A percentile compares a stretch with the other conserved stretches of the same genome.
phyloP scores from a whole-genome alignment of 208 protist genomes.

The Leishmania braziliensis region DNA sequence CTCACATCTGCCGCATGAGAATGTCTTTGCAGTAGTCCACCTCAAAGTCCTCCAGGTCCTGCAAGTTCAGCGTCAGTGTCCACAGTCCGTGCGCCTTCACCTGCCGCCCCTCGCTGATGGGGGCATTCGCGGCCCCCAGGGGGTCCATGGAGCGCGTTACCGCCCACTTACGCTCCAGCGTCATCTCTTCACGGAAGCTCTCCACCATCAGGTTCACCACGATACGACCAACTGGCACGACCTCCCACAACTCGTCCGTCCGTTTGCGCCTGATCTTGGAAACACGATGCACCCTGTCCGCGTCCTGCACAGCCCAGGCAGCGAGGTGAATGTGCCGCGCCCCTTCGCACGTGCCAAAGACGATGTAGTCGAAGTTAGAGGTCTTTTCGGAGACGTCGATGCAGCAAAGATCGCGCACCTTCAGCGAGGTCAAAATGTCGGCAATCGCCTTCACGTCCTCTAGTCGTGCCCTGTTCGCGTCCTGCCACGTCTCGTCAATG shows the following conservation, averaged over 20 bases:
- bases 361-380: constrained; percentile 89
- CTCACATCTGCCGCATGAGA: constrained; percentile 72
- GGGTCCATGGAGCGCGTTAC: constrained; percentile 88
- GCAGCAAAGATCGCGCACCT: constrained; percentile 86
- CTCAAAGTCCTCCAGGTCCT: constrained; percentile 92
- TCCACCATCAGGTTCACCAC: constrained; percentile 90
- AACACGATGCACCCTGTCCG: constrained; percentile 69
- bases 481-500: constrained; percentile 89
- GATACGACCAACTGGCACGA: constrained; percentile 86
- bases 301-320: constrained; percentile 89
- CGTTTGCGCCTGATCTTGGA: constrained; percentile 79
- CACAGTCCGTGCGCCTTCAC: constrained; percentile 84
- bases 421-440: constrained; percentile 64
- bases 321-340: constrained; percentile 88
- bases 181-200: constrained; percentile 69
- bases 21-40: constrained; percentile 92
- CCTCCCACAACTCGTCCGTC: constrained; percentile 87
- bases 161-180: constrained; percentile 89
- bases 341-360: constrained; percentile 88
- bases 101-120: constrained; percentile 85
- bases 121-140: constrained; percentile 66
- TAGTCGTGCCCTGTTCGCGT: constrained; percentile 62
- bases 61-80: constrained; percentile 89
- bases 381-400: constrained; percentile 87
- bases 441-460: constrained; percentile 84